Base-by-base conservation (phyloP, 345 rosid species). In the Mangifera indica region DNA sequence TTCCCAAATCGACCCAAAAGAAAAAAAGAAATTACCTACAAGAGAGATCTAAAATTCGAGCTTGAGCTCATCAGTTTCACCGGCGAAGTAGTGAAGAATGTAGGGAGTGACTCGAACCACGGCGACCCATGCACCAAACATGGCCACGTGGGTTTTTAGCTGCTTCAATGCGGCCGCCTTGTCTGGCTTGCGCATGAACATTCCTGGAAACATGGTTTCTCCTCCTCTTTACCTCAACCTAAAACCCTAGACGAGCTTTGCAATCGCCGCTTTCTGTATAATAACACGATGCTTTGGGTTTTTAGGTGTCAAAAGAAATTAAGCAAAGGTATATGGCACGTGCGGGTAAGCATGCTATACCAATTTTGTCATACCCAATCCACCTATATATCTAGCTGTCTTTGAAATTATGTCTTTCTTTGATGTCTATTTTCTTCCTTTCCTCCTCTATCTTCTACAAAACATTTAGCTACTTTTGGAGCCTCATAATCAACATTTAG, bases 151-250 rank as follows among this genome's bases (percentile, higher is more conserved):
- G 1, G 71, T 14, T 74, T 75, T 80, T 7, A 91, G 81, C 91
- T 93, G 85, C 86, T 87, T 93, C 86, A 91, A 80, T 59, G 96
- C 98, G 76, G 57, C 90, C 48, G 81, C 89, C 84, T 91, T 91
- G 83, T 90, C 94, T 29, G 96, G 96, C 74, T 93, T 90, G 24
- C 83, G 76, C 91, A 83, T 74, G 66, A 93, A 87, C 93, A 90
- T 87, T 24, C 90, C 92, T 9, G 92, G 91, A 84, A 93, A 93
- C 98, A 93, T 93, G 74, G 10, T 63, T 75, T 57, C 60, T 69
- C 68, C 46, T 12, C 3, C 32, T 34, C 52, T 53, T 22, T 51
- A 2, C n/a, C 0, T 45, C 21, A 2, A 22, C 42, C 76, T 60
- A 22, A 67, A 73, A 78, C 82, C 78, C 83, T 80, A 66, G 74